Evolutionary conservation across 495 filamentous ascomycete genomes (phyloP).

Genomic region (Extremus antarcticus): DNA sequence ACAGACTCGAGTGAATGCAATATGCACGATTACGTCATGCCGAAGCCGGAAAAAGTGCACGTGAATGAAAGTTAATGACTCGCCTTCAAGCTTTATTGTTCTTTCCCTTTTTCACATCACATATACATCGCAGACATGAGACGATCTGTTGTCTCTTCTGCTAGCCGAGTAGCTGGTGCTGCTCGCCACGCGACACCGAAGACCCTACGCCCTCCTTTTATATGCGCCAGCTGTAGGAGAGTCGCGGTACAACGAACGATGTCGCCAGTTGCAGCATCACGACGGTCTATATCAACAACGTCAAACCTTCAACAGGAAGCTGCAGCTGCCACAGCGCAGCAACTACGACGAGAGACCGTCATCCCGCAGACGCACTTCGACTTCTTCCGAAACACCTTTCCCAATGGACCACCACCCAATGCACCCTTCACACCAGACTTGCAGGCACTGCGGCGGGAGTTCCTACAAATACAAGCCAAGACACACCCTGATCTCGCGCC

Average conservation of each 20-base stretch:
- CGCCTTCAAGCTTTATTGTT: background rate
- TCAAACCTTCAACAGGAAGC: constrained; percentile 2
- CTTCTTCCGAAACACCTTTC: constrained; percentile 74
- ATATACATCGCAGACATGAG: background rate
- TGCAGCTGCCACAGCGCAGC: background rate
- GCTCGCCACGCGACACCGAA: background rate
- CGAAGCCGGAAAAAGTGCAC: background rate
- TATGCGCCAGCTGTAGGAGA: background rate
- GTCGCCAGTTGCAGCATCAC: background rate
- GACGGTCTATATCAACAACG: background rate
- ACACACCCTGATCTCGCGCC: constrained; percentile 77
- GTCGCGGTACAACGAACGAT: background rate
- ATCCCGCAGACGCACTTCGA: constrained; percentile 54
- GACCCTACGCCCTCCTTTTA: background rate
- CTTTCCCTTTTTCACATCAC: background rate
- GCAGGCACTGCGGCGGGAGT: constrained; percentile 62
- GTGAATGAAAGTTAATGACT: background rate
- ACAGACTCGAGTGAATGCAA: background rate
- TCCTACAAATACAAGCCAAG: constrained; percentile 65
- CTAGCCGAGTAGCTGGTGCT: background rate
- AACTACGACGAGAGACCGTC: background rate
- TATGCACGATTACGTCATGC: background rate
- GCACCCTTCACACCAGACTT: constrained; percentile 66
- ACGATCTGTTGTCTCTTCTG: background rate
- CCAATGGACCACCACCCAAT: constrained; percentile 65